Base-by-base conservation (phyloP, 345 rosid genomes). In the Corchorus capsularis region DNA sequence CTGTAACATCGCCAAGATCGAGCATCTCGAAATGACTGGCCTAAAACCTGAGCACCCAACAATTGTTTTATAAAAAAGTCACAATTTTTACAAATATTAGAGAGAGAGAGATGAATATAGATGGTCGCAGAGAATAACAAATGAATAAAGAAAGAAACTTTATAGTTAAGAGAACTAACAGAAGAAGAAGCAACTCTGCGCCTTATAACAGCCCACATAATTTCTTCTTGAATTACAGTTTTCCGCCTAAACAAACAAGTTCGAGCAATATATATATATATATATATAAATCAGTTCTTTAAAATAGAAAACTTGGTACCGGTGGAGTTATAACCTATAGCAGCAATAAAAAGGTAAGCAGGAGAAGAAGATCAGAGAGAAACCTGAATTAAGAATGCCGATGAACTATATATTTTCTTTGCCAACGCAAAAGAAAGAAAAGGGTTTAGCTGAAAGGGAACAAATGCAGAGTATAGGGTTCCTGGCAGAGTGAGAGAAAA, bases 171-270 rank as follows among this genome's bases (percentile, higher is more conserved):
- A 39, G 43, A 76, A 76, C 84, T 76, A 5, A 84, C 84, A 60
- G 59, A 73, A 81, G 77, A 72, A 39, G 49, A 72, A 46, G 73
- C 14, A 72, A 70, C 53, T 63, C 67, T 84, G 35, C 76, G 72
- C 74, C 86, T 68, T 68, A 60, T 54, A 72, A 68, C 72, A 13
- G 81, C 81, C 87, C 81, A 84, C 81, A 81, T 84, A 46, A 16
- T 73, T 75, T 64, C 64, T 64, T 64, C 69, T 64, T 39, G 7
- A 17, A 39, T 37, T n/a, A 39, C 22, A 63, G 39, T 27, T 27
- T 27, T 27, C 27, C 34, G 50, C 69, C 69, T n/a, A 41, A 64
- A 64, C 19, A 64, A 64, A 61, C 13, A 2, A 61, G 12, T 11
- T 13, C 53, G 27, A 12, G 9, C 6, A 8, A 45, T 55, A 49